A percentile compares a stretch with the other conserved stretches of the same genome.
Conservation (phyloP, 805 yeast genomes). For the Cyberlindnera mississippiensis region DNA sequence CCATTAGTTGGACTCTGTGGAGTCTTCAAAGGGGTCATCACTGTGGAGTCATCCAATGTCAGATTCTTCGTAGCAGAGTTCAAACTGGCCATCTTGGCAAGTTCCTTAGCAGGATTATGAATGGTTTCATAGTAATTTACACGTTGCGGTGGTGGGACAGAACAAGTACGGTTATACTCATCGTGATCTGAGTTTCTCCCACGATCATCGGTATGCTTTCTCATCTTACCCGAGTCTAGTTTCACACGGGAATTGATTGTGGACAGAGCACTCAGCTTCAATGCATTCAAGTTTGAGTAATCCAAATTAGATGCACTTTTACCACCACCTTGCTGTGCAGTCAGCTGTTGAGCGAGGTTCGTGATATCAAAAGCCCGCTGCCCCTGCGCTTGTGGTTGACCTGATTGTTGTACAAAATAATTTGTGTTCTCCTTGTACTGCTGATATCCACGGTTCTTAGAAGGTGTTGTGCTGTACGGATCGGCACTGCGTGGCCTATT, state of each 20-base stretch:
- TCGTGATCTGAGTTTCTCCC: conserved; percentile 15
- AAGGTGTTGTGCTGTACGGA: conserved; percentile 25
- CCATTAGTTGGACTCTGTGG: conserved; percentile 8
- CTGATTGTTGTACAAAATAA: conserved; percentile 1
- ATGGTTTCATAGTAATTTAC: conserved; percentile 22
- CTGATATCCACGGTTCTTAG: conserved; percentile 10
- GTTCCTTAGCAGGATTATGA: conserved; percentile 9
- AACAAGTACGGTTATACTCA: conserved; percentile 16
- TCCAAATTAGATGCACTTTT: conserved; percentile 7
- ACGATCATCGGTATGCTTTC: conserved; percentile 21
- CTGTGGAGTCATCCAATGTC: conserved; percentile 9
- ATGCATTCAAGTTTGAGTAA: conserved; percentile 34
- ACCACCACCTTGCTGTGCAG: conserved; percentile 17
- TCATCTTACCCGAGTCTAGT: conserved; percentile 33
- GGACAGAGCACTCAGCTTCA: conserved; percentile 62
- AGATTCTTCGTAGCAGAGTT: conserved; percentile 22
- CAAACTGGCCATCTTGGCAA: conserved; percentile 21
- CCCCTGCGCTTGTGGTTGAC: conserved; percentile 11
- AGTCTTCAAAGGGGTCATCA: conserved; percentile 12
- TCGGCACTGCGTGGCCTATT: conserved; percentile 42
- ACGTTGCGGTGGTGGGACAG: conserved; percentile 27
- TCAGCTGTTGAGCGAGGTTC: conserved; percentile 27
- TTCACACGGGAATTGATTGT: conserved; percentile 55
- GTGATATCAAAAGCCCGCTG: conserved; percentile 24
- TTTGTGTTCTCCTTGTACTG: conserved; percentile 13